Base-by-base conservation (phyloP, 2,329 filamentous ascomycete genomes). In the Verruconis gallopava region DNA sequence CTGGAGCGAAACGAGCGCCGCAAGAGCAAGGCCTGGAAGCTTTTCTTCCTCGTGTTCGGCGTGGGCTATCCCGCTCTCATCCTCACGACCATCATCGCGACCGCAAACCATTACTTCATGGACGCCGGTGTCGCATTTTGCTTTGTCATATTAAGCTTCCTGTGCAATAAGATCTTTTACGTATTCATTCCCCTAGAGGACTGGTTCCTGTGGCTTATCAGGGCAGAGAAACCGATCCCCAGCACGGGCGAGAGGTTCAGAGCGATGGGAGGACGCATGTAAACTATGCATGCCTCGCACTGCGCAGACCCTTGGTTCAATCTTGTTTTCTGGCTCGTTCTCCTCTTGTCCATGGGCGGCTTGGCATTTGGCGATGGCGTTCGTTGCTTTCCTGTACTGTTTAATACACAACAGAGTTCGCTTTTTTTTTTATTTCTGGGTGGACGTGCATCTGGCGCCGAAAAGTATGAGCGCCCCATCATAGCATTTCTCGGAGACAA, bases 51-150 rank as follows among this genome's bases (percentile, higher is more conserved):
- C 2, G n/a, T 54, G 1, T 38, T 71, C 13, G 71, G 72, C 21
- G 44, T 75, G 14, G 57, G 62, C 37, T 76, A 76, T 50, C 72
- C 72, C 2, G 49, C 56, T 4, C 66, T 71, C 51, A 72, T 76
- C 40, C 52, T 77, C 38, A 61, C 68, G 0, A 69, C 69, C 21
- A 78, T 79, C 45, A 68, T 79, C 20, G 69, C 73, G 13, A 78
- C 74, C 0, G 75, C 73, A 22, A 79, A 79, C 50, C 75, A 74
- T 52, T 80, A 73, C 55, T 73, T 66, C 58, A 59, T 74, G 44
- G 71, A 74, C 50, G 71, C 71, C 1, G 51, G 66, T 13, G 63
- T 70, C 4, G 70, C 70, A 11, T 65, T 64, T 1, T 56, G 63
- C 44, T 69, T 67, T 15, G 68, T 69, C 3, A 55, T 61, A 3